Percentiles rank a stretch among this genome's conserved stretches.
phyloP scores from a whole-genome alignment of 306 rosid species.

The Rosa lucieae region DNA sequence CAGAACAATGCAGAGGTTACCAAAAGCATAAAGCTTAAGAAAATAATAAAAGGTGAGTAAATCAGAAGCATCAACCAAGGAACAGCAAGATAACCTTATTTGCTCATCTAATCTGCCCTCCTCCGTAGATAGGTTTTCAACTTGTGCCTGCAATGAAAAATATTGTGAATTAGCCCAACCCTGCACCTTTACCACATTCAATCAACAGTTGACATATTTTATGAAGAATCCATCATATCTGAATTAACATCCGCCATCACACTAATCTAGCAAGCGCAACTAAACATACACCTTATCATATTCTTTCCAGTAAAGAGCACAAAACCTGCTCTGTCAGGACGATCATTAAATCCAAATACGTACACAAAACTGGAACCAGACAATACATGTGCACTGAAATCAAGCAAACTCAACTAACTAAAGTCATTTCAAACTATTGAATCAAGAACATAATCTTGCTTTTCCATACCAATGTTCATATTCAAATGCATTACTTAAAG shows the following conservation, averaged over 20 bases:
- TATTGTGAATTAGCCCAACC: slow-evolving; percentile 22
- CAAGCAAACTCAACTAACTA: not conserved
- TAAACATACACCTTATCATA: not conserved
- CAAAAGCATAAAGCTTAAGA: not conserved
- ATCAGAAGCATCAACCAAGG: slow-evolving; percentile 25
- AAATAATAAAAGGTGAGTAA: not conserved
- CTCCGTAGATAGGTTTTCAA: slow-evolving; percentile 73
- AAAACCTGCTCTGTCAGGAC: not conserved
- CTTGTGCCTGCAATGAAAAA: slow-evolving; percentile 62
- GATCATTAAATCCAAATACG: not conserved
- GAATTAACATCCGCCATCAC: not conserved
- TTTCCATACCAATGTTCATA: not conserved
- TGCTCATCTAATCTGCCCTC: slow-evolving; percentile 74
- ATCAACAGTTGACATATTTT: not conserved
- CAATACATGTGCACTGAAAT: not conserved
- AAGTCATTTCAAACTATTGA: not conserved
- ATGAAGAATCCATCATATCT: not conserved
- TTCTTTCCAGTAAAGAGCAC: not conserved
- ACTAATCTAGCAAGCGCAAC: not conserved
- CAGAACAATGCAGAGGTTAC: slow-evolving; percentile 21
- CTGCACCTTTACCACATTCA: not conserved
- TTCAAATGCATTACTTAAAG: not conserved
- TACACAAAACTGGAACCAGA: not conserved
- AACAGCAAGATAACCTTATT: slow-evolving; percentile 61
- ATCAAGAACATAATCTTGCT: not conserved